phyloP scores from a whole-genome alignment of 345 rosid species.

The Cardamine resedifolia region DNA sequence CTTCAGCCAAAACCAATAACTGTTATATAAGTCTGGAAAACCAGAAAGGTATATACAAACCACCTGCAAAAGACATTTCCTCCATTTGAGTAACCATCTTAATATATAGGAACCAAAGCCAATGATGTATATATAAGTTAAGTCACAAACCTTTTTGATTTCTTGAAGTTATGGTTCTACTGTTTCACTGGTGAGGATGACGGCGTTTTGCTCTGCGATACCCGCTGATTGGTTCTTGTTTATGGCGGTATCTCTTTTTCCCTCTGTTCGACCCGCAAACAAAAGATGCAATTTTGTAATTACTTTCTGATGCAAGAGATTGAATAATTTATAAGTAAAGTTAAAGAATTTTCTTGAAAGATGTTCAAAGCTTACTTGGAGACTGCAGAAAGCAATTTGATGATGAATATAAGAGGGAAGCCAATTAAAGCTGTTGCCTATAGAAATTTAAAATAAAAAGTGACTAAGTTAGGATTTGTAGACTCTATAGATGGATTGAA shows the following conservation, averaged over 20 bases:
- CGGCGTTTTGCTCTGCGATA: conserved; percentile 38
- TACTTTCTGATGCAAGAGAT: conserved; percentile 2
- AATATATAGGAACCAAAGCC: background rate
- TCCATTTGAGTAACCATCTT: conserved; percentile 1
- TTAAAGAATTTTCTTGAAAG: background rate
- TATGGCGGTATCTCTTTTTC: conserved; percentile 21
- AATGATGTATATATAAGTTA: background rate
- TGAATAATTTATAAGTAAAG: background rate
- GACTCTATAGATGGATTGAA: background rate
- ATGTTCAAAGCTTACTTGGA: conserved; percentile 41
- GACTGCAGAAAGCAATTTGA: conserved; percentile 41
- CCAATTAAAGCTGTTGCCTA: conserved; percentile 45
- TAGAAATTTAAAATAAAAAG: background rate
- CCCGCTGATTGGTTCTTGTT: conserved; percentile 18
- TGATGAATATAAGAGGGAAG: conserved; percentile 44
- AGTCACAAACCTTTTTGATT: conserved; percentile 22
- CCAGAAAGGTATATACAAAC: conserved; percentile 29
- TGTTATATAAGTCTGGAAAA: conserved; percentile 6
- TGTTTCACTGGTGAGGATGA: conserved; percentile 21
- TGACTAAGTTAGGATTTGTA: background rate
- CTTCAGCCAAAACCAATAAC: conserved; percentile 7
- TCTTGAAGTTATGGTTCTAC: conserved; percentile 8
- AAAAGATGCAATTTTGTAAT: background rate
- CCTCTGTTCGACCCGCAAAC: conserved; percentile 10
- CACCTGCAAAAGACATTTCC: conserved; percentile 17